Evolutionary conservation across 2,329 filamentous ascomycete genomes (phyloP).

Genomic region (Lachnellula occidentalis): DNA sequence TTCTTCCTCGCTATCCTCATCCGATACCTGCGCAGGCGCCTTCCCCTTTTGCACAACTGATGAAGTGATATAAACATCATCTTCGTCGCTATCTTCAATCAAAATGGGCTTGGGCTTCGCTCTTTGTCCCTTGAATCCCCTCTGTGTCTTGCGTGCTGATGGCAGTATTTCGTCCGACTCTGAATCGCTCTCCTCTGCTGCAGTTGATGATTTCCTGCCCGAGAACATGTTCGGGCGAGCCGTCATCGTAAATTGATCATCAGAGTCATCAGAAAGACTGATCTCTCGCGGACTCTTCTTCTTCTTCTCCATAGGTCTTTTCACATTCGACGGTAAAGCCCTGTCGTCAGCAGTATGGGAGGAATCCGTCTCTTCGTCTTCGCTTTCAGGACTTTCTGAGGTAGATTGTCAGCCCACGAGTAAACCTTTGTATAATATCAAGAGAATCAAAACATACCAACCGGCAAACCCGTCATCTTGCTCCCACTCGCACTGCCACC

Average conservation of each 20-base stretch:
- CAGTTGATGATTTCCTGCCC: not conserved
- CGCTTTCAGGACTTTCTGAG: not conserved
- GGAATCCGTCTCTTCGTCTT: not conserved
- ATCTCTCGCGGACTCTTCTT: not conserved
- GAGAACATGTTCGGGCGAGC: not conserved
- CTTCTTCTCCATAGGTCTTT: not conserved
- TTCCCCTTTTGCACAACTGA: constrained; percentile 3
- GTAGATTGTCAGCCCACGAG: not conserved
- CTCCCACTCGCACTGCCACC: too few relatives aligned
- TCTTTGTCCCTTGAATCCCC: not conserved
- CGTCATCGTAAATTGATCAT: not conserved
- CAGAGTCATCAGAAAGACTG: not conserved
- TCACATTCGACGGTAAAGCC: not conserved
- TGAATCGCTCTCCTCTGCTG: not conserved
- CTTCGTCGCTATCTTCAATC: constrained; percentile 10
- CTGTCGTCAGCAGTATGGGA: not conserved
- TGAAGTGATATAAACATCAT: constrained; percentile 15
- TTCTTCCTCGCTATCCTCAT: constrained; percentile 7
- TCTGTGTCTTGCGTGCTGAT: not conserved
- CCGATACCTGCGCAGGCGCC: not conserved
- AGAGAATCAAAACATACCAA: not conserved
- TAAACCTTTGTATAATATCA: too few relatives aligned
- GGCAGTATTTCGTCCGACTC: not conserved
- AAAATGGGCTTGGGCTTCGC: not conserved
- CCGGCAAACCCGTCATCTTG: not conserved